A percentile compares a stretch with the other conserved stretches of the same genome.
Conservation (phyloP, 768 basidiomycete genomes). For the Russula earlei region DNA sequence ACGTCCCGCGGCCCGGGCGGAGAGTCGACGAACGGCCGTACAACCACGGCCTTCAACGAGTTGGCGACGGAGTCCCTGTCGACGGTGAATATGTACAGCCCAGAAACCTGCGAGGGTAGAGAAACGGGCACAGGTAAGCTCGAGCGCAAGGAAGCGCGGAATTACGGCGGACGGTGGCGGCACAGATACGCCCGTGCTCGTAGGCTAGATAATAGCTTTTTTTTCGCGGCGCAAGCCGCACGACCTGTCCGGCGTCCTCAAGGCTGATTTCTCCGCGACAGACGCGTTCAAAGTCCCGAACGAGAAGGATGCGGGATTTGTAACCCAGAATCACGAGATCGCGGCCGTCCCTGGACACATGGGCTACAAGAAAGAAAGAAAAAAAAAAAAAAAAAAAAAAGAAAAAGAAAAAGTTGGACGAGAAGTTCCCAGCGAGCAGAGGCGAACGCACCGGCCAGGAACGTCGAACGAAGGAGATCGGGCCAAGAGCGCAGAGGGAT, state of each 20-base stretch:
- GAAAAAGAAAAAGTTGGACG: background rate
- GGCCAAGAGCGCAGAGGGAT: background rate
- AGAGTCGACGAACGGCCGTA: background rate
- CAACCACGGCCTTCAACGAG: background rate
- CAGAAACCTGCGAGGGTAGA: background rate
- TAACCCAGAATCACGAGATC: constrained; percentile 26
- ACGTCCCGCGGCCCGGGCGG: background rate
- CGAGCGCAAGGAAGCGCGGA: background rate
- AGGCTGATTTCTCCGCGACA: constrained; percentile 11
- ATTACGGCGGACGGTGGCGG: constrained; percentile 14
- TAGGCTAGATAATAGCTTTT: constrained; percentile 11
- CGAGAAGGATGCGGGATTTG: constrained; percentile 23
- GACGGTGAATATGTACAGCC: constrained; percentile 11
- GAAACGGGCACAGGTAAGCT: background rate
- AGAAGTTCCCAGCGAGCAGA: no score
- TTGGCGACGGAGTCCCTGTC: background rate
- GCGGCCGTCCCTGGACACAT: constrained; percentile 31
- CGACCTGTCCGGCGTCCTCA: background rate
- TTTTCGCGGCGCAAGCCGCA: background rate
- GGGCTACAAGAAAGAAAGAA: no score
- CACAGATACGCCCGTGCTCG: constrained; percentile 17
- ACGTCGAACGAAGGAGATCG: background rate
- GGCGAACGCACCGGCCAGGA: constrained; percentile 6
- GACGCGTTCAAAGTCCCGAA: constrained; percentile 30
- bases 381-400: background rate